Base-by-base conservation (phyloP, 2,329 filamentous ascomycete genomes). In the Fusarium humuli region DNA sequence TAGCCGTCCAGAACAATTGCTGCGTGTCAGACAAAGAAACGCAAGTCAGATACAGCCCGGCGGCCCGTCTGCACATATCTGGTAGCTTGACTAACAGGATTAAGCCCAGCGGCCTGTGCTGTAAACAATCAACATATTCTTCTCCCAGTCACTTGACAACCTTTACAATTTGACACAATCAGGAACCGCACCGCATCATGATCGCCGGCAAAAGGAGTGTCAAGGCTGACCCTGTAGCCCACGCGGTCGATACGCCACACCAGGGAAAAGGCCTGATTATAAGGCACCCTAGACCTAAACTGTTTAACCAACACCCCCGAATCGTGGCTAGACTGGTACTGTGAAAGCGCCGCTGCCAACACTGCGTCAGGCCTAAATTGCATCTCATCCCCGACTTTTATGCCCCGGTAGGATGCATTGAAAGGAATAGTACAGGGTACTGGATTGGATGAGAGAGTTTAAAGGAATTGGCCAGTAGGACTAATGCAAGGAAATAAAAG, bases 221-320 rank as follows among this genome's bases (percentile, higher is more conserved):
- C 55, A 57, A 50, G 42, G 37, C 30, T 40, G 41, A 54, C 71
- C 66, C 58, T 66, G 71, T 61, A 57, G 47, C 54, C 71, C 69
- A 71, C 62, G 65, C 71, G 67, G 71, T 61, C 45, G 44, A 46
- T 45, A 71, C 64, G 61, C 64, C 70, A 74, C 69, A 63, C 45
- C 32, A 59, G 20, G 34, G 10, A 42, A 42, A 40, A 23, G 49
- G 49, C 49, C 49, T 53, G 69, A 57, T 61, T 59, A 49, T 60
- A 61, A 57, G 49, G 54, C 44, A 49, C 22, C 18, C 30, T 18
- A 37, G 34, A 37, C 34, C 34, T 37, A 37, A 37, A n/a, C 6
- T 37, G 34, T 37, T 18, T 37, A n/a, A 37, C 34, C 34, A n/a
- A 37, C 18, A 37, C 34, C 25, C 32, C 47, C 23, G 41, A 53